Evolutionary conservation across 805 yeast species (phyloP).

Genomic region (Henningerozyma blattae): DNA sequence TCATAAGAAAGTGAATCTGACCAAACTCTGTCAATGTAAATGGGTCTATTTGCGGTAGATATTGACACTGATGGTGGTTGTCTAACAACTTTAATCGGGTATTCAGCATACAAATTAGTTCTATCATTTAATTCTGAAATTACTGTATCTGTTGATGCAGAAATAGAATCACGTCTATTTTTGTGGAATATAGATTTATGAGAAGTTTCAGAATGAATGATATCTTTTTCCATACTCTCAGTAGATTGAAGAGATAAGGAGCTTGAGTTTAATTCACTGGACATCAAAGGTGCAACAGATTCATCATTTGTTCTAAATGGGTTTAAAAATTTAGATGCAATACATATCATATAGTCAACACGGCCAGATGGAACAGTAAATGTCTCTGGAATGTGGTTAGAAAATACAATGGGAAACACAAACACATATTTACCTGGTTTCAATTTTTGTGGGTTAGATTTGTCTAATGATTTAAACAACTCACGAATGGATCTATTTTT

Average conservation of each 20-base stretch:
- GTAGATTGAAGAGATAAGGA: too few relatives aligned
- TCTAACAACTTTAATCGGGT: constrained; percentile 26
- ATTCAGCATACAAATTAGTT: constrained; percentile 19
- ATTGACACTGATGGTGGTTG: constrained; percentile 30
- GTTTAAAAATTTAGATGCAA: constrained; percentile 9
- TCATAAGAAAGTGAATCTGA: constrained; percentile 60
- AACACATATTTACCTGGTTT: constrained; percentile 63
- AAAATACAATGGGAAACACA: constrained; percentile 47
- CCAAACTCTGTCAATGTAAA: constrained; percentile 70
- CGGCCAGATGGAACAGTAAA: constrained; percentile 26
- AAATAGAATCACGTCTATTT: not conserved
- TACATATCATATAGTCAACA: constrained; percentile 10
- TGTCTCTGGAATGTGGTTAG: constrained; percentile 50
- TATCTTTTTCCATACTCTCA: not conserved
- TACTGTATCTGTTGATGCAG: not conserved
- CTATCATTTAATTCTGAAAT: not conserved
- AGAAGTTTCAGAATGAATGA: not conserved
- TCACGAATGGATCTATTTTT: constrained; percentile 1
- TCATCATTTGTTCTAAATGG: not conserved
- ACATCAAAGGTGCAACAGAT: not conserved
- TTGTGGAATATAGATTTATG: not conserved
- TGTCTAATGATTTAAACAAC: constrained; percentile 1
- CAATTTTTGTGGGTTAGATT: constrained; percentile 6
- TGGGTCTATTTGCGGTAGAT: constrained; percentile 50
- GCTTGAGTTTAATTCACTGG: not conserved